These are phyloP conservation scores for Populus simonii DNA, from an alignment of 345 rosid species.

Conservation along the genomic window DNA sequence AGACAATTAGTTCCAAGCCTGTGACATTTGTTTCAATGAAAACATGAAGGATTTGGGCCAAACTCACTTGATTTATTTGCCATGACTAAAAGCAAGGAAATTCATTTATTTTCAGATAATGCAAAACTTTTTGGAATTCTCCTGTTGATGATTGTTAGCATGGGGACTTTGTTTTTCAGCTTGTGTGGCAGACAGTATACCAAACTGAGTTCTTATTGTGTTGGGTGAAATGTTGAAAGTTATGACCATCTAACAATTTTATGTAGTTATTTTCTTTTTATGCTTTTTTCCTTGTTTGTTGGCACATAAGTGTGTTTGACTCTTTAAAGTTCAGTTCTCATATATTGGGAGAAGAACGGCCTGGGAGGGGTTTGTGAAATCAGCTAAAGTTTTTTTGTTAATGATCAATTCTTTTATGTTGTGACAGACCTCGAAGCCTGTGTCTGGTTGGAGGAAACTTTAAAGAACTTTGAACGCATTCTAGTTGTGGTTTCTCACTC, in stretches of 20 bases:
- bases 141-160: not conserved
- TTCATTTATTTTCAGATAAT: not conserved
- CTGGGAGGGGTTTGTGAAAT: not conserved
- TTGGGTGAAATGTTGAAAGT: not conserved
- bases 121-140: not conserved
- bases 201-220: not conserved
- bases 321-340: not conserved
- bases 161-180: not conserved
- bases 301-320: not conserved
- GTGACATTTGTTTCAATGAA: not conserved
- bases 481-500: conserved; percentile 96
- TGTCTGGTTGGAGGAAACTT: conserved; percentile 93
- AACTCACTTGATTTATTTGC: not conserved
- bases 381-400: not conserved
- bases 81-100: not conserved
- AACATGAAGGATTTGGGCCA: not conserved
- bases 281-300: not conserved
- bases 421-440: conserved; percentile 93
- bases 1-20: not conserved
- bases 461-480: conserved; percentile 89
- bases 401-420: not conserved
- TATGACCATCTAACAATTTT: not conserved
- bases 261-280: not conserved
- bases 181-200: not conserved
- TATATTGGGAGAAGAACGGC: not conserved